Evolutionary conservation across 768 basidiomycete species (phyloP), one percentile per base, ranked within the genome.

Genomic region (Termitomyces titanicus): DNA sequence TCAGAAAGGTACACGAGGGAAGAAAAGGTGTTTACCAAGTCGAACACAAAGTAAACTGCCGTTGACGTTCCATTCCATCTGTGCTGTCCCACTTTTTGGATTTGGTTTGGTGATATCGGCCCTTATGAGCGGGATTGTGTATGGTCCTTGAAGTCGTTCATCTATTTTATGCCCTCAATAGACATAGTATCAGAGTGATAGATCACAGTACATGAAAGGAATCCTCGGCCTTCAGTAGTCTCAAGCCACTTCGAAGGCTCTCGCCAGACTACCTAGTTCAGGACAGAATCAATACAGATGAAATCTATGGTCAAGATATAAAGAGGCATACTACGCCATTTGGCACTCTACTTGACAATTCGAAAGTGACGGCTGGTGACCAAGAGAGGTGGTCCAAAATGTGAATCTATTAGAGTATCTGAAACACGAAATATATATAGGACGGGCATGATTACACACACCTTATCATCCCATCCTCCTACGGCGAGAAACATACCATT

Each of bases 391-490:
- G 82, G 63, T 90, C 88, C 31, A 94, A 74, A 55, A 94, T 78
- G 58, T 92, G 76, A 27, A 94, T 75, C 92, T 94, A 57, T 20
- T 15, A 34, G 27, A 38, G 54, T 49, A 46, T 54, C 22, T 57
- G 46, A 47, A 47, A 49, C 38, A 18, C 44, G 35, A 48, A 46
- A 8, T 12, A n/a, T n/a, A n/a, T 44, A 3, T 35, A 25, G 4
- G 15, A 35, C 52, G 31, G 31, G 24, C 34, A 31, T 31, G 4
- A 38, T 45, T 51, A 24, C 34, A 60, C 72, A 39, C 52, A 89
- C 92, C 72, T 88, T 92, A 63, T 94, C 92, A 70, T 95, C 93
- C 84, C 88, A 94, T 11, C 94, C 94, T 12, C 84, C 86, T 0
- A 94, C 77, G 2, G 86, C 89, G 9, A 97, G 72, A 66, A 89